Evolutionary conservation across 1,284 basidiomycete species (phyloP), one percentile per base, ranked within the genome.

Genomic region (Pholiota adiposa): DNA sequence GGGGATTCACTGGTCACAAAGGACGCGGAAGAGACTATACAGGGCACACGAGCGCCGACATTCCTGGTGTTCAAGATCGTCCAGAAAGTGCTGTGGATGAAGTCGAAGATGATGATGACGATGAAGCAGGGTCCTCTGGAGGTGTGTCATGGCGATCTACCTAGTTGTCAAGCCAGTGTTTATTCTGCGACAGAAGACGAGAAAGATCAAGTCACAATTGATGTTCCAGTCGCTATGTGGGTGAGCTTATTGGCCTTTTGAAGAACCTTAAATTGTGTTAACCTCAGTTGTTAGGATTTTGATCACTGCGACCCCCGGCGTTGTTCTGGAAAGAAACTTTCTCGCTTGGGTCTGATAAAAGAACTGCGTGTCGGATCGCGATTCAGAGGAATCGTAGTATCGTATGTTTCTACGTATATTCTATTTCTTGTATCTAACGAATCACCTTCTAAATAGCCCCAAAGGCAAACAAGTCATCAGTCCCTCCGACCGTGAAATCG

Each of bases 291-390:
- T 4, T 63, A 95, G 94, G 97, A 98, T 73, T 98, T 99, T 74
- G 91, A 94, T 71, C 97, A 98, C 72, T 98, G 97, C 73, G 96
- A 99, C 74, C 96, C 97, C 0, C 88, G 88, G 54, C 87, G 94
- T 36, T 99, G 97, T 70, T 96, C 94, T 7, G 97, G 97, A 11
- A 98, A 98, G 80, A 97, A 96, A 72, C 85, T 99, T 0, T 81
- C 94, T 0, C 82, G 97, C 4, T 82, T 96, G 19, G 93, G 94
- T 0, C 79, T 98, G 33, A 92, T 98, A 70, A 88, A 85, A 57
- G 89, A 94, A 61, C 83, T 99, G 61, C 83, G 87, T 52, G 85
- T 99, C 8, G 96, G 96, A 0, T 84, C 92, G 59, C 83, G 93
- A 41, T 98, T 98, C 73, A 83, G 93, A 67, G 97, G 97, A 2